These are phyloP conservation scores for Conticribra weissflogii DNA, from an alignment of 108 stramenopile species.

Conservation along the genomic window DNA sequence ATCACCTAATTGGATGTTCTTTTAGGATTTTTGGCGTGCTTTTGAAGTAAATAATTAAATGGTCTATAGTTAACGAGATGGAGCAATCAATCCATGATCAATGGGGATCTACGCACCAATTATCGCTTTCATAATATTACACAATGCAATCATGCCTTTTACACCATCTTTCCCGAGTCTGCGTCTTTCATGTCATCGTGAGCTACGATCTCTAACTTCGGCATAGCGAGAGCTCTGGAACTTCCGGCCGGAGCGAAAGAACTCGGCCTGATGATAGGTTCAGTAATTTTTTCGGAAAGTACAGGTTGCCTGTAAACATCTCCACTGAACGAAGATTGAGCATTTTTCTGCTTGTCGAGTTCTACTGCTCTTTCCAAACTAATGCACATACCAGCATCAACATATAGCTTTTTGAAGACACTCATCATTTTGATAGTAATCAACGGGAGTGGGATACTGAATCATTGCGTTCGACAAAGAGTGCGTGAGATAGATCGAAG, in stretches of 20 bases:
- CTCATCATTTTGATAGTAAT: constrained; percentile 58
- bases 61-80: too few relatives aligned
- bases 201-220: background rate
- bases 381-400: constrained; percentile 37
- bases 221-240: too few relatives aligned
- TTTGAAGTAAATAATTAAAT: too few relatives aligned
- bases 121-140: too few relatives aligned
- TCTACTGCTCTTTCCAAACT: constrained; percentile 57
- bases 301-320: constrained; percentile 82
- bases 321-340: constrained; percentile 24
- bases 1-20: too few relatives aligned
- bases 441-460: constrained; percentile 56
- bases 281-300: constrained; percentile 50
- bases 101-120: too few relatives aligned
- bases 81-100: too few relatives aligned
- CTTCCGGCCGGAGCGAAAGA: too few relatives aligned
- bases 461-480: background rate
- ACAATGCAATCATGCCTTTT: constrained; percentile 2
- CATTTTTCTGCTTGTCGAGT: constrained; percentile 43
- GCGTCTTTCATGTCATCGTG: background rate
- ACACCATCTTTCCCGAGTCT: constrained; percentile 33
- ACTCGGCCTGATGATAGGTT: too few relatives aligned
- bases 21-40: too few relatives aligned
- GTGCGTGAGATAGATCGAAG: background rate
- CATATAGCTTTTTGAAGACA: constrained; percentile 50